Percentiles rank a stretch among this genome's conserved stretches.
Conservation (phyloP, 2,329 filamentous ascomycete species). For the Fusarium nurragi region DNA sequence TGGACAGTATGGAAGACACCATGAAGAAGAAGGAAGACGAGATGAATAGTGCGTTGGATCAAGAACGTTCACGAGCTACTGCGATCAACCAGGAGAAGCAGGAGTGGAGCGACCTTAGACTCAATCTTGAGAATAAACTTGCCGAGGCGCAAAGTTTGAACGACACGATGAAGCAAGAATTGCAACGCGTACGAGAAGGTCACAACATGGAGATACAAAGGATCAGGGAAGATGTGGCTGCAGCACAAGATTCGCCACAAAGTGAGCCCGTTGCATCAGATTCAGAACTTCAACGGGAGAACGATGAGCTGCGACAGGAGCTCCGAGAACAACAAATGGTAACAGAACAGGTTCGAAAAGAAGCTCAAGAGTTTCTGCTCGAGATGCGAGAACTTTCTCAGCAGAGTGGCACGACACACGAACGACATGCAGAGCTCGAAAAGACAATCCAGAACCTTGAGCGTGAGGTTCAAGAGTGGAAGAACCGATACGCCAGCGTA, state of each 20-base stretch:
- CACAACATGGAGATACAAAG: conserved; percentile 71
- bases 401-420: conserved; percentile 79
- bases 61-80: conserved; percentile 63
- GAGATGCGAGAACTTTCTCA: conserved; percentile 91
- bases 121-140: conserved; percentile 76
- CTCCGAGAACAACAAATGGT: conserved; percentile 80
- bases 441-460: conserved; percentile 80
- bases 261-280: conserved; percentile 51
- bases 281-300: conserved; percentile 70
- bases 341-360: conserved; percentile 85
- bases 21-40: conserved; percentile 75
- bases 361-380: conserved; percentile 82
- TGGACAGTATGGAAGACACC: conserved; percentile 75
- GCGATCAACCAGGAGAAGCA: conserved; percentile 71
- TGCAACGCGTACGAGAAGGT: conserved; percentile 76
- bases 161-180: conserved; percentile 78
- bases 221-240: conserved; percentile 71
- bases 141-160: conserved; percentile 80
- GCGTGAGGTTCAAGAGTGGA: conserved; percentile 88
- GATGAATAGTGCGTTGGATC: conserved; percentile 66
- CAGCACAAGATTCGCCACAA: conserved; percentile 52
- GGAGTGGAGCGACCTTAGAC: conserved; percentile 73
- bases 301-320: conserved; percentile 72
- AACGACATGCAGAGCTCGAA: conserved; percentile 82
- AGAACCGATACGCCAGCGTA: conserved; percentile 83